Base-by-base conservation (phyloP, 768 basidiomycete genomes). In the Boletales sp. region DNA sequence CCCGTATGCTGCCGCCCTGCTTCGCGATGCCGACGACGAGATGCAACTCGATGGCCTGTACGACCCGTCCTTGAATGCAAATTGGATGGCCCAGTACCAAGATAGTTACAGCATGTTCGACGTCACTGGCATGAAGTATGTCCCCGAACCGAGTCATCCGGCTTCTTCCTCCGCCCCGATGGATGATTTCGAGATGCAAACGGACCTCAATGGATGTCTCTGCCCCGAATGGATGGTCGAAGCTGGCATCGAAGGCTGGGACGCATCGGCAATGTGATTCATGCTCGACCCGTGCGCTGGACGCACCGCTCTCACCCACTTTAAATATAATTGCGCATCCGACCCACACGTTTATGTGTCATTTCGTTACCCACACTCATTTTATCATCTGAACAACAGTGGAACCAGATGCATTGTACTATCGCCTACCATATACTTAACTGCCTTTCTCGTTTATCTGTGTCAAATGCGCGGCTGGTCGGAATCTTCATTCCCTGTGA, bases 141-240 rank as follows among this genome's bases (percentile, higher is more conserved):
- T 8, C 5, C 46, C 29, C 5, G 19, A 43, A 9, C 4, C 21
- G 18, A 17, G 31, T 27, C 27, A 11, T 4, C 32, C 0, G 27
- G 19, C 4, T 12, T n/a, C 37, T 12, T n/a, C 19, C 11, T n/a
- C 19, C 0, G 19, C 17, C 1, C 17, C 6, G 24, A 27, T 7
- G 24, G 19, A 10, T 4, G 5, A 2, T 29, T 7, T 34, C 19
- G 38, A 51, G 10, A 2, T 7, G 8, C 17, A 5, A 17, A 42
- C 39, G 0, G 30, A 30, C 6, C 53, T 30, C 12, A 51, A 56
- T 2, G 60, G 51, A n/a, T 59, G 57, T 43, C 48, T 62, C 5
- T 61, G 54, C 12, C 52, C 60, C n/a, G 60, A 61, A 8, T 61
- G 60, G 60, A 62, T 62, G 60, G 41, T 40, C 40, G 48, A 61